Base-by-base conservation (phyloP, 768 basidiomycete species). In the Neoboletus magnificus region DNA sequence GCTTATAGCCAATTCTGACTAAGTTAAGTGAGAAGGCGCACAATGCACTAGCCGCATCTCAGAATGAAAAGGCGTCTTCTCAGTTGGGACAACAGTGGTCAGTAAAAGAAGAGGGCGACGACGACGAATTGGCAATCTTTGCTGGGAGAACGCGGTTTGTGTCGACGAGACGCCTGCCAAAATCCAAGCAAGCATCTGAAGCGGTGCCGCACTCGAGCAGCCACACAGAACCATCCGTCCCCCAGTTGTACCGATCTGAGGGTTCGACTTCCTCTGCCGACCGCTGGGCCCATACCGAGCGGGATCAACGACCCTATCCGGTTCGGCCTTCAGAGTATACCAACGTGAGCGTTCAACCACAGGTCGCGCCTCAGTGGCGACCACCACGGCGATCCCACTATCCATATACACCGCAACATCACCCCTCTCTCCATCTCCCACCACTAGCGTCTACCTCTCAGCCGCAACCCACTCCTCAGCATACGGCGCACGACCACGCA, bases 1-100 rank as follows among this genome's bases (percentile, higher is more conserved):
- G 50, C 27, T 45, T 45, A 13, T 52, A 66, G 88, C 80, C 81
- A 0, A 83, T 89, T 51, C 68, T 89, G 1, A 77, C 70, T 3
- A 82, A 76, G 53, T 73, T 89, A 20, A 78, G 76, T 13, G 86
- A 87, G 48, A 89, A 88, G 71, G 88, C 87, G 0, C 81, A 79
- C n/a, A 65, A 71, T 37, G 82, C 83, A 11, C 70, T 89, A 1
- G 71, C 76, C 9, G 58, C 73, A 1, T 79, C 76, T 11, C 68
- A 68, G 36, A 74, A 62, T 23, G 79, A 78, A 40, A 65, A 73
- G 9, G 50, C 66, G 0, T 61, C 68, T 10, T 44, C 63, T 1
- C 58, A 49, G 57, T 59, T 54, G 65, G 74, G 80, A 6, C 64
- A 77, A 20, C 68, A 77, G 4, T 84, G 82, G 85, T 74, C 70